Conservation (phyloP, 306 rosid genomes). For the Erythrophleum fordii region DNA sequence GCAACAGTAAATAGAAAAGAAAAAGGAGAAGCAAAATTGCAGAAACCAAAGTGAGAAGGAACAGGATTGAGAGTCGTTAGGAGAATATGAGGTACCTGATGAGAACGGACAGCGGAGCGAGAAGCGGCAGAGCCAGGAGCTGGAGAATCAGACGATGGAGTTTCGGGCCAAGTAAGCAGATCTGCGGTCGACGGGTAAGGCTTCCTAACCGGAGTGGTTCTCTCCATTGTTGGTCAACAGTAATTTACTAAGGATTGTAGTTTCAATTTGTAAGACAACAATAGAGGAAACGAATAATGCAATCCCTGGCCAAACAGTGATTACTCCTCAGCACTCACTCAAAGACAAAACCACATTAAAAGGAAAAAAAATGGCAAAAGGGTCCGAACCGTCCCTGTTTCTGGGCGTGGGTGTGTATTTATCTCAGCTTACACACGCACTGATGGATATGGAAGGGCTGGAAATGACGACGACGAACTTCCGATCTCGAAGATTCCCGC, state of each 20-base stretch:
- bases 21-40: background rate
- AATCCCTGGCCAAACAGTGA: background rate
- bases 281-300: background rate
- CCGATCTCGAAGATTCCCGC: constrained; percentile 39
- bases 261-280: background rate
- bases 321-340: background rate
- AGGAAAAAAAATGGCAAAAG: background rate
- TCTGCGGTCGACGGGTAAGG: constrained; percentile 75
- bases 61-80: background rate
- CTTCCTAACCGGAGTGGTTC: constrained; percentile 72
- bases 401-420: constrained; percentile 19
- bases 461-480: constrained; percentile 32
- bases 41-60: background rate
- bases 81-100: constrained; percentile 53
- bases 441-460: constrained; percentile 44
- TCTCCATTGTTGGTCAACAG: constrained; percentile 52
- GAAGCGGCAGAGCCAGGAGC: constrained; percentile 49
- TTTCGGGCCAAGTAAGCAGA: constrained; percentile 79
- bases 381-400: constrained; percentile 27
- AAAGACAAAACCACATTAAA: background rate
- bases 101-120: constrained; percentile 58
- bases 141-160: constrained; percentile 55
- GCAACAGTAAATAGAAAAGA: background rate
- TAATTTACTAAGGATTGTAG: background rate
- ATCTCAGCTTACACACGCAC: background rate